phyloP scores from a whole-genome alignment of 2,329 filamentous ascomycete species.

The Penicillium sp. region DNA sequence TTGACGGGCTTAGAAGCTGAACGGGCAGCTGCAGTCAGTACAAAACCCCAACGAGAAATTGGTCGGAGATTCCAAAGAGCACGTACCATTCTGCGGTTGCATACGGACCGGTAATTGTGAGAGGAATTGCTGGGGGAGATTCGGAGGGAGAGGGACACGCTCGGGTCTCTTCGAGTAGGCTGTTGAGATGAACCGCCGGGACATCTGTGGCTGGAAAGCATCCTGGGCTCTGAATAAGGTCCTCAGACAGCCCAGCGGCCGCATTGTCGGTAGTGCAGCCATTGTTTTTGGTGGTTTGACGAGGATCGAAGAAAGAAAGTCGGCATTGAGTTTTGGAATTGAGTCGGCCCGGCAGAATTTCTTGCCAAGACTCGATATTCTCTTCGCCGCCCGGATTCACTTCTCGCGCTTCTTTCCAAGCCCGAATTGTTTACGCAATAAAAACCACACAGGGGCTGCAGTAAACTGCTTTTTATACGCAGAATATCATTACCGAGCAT shows the following conservation, averaged over 20 bases:
- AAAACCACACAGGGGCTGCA: background rate
- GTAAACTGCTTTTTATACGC: background rate
- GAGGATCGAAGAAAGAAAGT: conserved; percentile 17
- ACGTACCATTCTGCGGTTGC: conserved; percentile 39
- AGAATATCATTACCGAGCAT: background rate
- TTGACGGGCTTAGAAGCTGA: conserved; percentile 53
- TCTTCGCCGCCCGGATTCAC: conserved; percentile 25
- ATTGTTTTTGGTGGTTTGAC: conserved; percentile 52
- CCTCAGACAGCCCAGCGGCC: conserved; percentile 72
- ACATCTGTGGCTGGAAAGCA: conserved; percentile 52
- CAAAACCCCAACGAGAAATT: background rate
- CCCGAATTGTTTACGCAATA: background rate
- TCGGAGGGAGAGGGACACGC: conserved; percentile 40
- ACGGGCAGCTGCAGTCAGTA: background rate
- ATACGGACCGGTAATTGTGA: conserved; percentile 44
- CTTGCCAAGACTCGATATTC: conserved; percentile 32
- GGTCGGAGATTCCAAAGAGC: background rate
- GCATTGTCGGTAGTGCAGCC: conserved; percentile 58
- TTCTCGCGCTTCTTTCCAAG: conserved; percentile 8
- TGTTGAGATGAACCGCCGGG: conserved; percentile 52
- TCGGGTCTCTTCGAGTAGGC: conserved; percentile 46
- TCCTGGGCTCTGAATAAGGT: conserved; percentile 56
- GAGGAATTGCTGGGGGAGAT: conserved; percentile 43
- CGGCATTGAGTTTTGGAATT: conserved; percentile 28
- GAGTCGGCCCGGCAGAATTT: conserved; percentile 39